Evolutionary conservation across 1,139 yeast genomes (phyloP).

Genomic region (Scheffersomyces quercinus): DNA sequence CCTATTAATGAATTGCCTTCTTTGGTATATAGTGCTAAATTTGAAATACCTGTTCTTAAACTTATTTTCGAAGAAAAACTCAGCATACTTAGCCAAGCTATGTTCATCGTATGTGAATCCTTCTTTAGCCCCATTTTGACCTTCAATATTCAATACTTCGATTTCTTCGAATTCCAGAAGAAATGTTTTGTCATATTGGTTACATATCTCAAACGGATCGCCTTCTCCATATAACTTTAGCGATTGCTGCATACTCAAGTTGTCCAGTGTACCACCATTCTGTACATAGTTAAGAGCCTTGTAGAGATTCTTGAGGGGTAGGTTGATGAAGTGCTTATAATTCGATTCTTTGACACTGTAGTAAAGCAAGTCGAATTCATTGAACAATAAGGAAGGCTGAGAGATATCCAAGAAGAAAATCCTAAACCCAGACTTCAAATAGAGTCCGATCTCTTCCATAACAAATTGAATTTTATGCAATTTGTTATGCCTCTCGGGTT

Average conservation of each 20-base stretch:
- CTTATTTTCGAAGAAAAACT: slow-evolving; percentile 38
- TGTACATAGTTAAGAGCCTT: slow-evolving; percentile 42
- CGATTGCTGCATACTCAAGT: slow-evolving; percentile 13
- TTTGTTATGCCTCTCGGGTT: slow-evolving; percentile 19
- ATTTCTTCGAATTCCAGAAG: slow-evolving; percentile 1
- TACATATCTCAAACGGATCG: slow-evolving; percentile 26
- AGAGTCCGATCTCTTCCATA: slow-evolving; percentile 62
- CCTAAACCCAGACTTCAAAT: slow-evolving; percentile 56
- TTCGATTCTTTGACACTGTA: slow-evolving; percentile 45
- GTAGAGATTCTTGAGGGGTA: slow-evolving; percentile 45
- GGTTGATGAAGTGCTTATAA: slow-evolving; percentile 42
- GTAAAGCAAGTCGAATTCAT: slow-evolving; percentile 44
- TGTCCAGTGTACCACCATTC: slow-evolving; percentile 24
- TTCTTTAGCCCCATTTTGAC: not conserved
- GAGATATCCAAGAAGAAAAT: slow-evolving; percentile 59
- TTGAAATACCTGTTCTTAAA: slow-evolving; percentile 42
- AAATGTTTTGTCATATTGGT: slow-evolving; percentile 27
- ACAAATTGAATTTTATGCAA: slow-evolving; percentile 42
- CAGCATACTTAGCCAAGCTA: slow-evolving; percentile 21
- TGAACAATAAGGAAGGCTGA: slow-evolving; percentile 43
- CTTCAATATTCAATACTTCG: not conserved
- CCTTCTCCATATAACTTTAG: slow-evolving; percentile 26
- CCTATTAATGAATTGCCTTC: slow-evolving; percentile 47
- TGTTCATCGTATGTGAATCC: not conserved
- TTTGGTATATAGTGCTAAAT: slow-evolving; percentile 49